Evolutionary conservation across 352 stramenopile species (phyloP).

Genomic region (Globisporangium nagaii): DNA sequence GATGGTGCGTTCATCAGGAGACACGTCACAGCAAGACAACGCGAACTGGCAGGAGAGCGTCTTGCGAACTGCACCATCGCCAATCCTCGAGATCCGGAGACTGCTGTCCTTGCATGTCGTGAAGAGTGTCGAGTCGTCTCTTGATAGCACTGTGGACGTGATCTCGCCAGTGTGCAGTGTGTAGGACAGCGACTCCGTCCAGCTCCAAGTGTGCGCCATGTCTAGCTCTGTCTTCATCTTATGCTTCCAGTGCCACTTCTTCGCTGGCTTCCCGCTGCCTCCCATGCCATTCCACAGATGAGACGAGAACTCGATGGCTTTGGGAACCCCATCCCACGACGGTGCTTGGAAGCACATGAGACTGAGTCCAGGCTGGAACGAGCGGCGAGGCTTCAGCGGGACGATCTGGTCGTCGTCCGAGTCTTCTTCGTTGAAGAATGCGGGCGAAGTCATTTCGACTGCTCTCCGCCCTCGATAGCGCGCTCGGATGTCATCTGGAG

Average conservation of each 20-base stretch:
- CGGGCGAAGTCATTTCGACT: constrained; percentile 22
- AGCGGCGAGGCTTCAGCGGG: constrained; percentile 2
- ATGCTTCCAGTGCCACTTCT: constrained; percentile 53
- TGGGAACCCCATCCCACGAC: constrained; percentile 29
- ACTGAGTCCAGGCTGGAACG: constrained; percentile 16
- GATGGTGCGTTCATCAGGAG: constrained; percentile 49
- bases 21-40: constrained; percentile 69
- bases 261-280: constrained; percentile 26
- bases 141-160: constrained; percentile 54
- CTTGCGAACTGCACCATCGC: constrained; percentile 20
- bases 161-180: constrained; percentile 56
- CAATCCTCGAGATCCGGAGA: constrained; percentile 42
- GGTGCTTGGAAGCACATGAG: constrained; percentile 42
- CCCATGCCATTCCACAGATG: constrained; percentile 29
- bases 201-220: constrained; percentile 30
- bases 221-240: constrained; percentile 30
- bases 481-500: neutral
- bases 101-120: constrained; percentile 68
- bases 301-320: constrained; percentile 22
- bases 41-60: constrained; percentile 28
- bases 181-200: constrained; percentile 35
- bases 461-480: constrained; percentile 14
- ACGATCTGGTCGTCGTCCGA: constrained; percentile 26
- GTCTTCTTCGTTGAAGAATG: constrained; percentile 18
- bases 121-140: constrained; percentile 41